phyloP scores from a whole-genome alignment of 306 rosid genomes.

The Crotalaria pallida region DNA sequence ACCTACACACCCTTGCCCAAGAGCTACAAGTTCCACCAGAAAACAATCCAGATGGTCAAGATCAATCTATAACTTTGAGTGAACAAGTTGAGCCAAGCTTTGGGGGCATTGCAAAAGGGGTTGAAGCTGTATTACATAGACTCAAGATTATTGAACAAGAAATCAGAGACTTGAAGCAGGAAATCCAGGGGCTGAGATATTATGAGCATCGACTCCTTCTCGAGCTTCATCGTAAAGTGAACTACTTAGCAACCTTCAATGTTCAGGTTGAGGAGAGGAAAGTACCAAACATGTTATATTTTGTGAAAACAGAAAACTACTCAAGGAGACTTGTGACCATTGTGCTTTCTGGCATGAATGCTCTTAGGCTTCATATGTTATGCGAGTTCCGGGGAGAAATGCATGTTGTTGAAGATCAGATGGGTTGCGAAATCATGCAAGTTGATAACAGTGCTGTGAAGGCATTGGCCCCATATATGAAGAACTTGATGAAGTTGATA shows the following conservation, averaged over 20 bases:
- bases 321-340: conserved; percentile 73
- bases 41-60: conserved; percentile 45
- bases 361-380: conserved; percentile 87
- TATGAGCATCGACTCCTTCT: conserved; percentile 82
- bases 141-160: conserved; percentile 94
- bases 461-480: conserved; percentile 83
- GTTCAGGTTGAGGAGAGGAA: conserved; percentile 88
- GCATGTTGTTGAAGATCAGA: conserved; percentile 93
- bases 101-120: conserved; percentile 97
- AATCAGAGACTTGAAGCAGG: conserved; percentile 91
- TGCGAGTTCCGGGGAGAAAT: conserved; percentile 81
- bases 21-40: conserved; percentile 86
- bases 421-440: conserved; percentile 89
- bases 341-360: conserved; percentile 78
- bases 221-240: conserved; percentile 80
- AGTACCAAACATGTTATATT: conserved; percentile 88
- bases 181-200: conserved; percentile 87
- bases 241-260: conserved; percentile 74
- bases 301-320: conserved; percentile 81
- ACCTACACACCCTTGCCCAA: conserved; percentile 72
- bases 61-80: conserved; percentile 37
- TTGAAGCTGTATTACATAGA: conserved; percentile 79
- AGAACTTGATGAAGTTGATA: conserved; percentile 77
- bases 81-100: conserved; percentile 64
- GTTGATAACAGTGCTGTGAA: conserved; percentile 73